These are phyloP conservation scores for Pseudomonodictys pantanalensis DNA, from an alignment of 495 filamentous ascomycete species.

Conservation along the genomic window DNA sequence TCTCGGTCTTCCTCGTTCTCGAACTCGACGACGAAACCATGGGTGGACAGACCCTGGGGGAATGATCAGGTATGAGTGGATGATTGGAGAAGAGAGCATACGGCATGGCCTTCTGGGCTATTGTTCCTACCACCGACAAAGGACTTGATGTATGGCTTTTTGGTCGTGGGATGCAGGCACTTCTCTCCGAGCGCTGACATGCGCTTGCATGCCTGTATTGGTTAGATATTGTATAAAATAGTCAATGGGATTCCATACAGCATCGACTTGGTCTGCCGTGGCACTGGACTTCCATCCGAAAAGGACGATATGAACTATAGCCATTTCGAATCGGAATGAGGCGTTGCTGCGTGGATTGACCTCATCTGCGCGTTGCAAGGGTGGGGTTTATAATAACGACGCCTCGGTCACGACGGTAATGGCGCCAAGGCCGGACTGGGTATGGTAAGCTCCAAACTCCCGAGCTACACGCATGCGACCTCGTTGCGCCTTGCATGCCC, in stretches of 20 bases:
- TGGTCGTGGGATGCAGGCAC: conserved; percentile 50
- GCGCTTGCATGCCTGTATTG: conserved; percentile 40
- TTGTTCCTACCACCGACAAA: conserved; percentile 61
- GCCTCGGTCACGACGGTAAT: neutral
- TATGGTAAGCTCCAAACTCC: too few species aligned
- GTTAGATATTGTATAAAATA: conserved; percentile 7
- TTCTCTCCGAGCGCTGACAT: conserved; percentile 42
- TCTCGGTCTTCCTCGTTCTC: conserved; percentile 44
- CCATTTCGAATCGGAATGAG: conserved; percentile 42
- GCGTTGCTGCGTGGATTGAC: too few species aligned
- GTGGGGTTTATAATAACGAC: too few species aligned
- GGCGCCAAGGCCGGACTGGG: too few species aligned
- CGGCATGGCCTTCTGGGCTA: conserved; percentile 62
- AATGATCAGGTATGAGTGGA: neutral
- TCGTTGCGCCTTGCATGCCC: too few species aligned
- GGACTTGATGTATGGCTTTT: conserved; percentile 58
- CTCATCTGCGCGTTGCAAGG: too few species aligned
- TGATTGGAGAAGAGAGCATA: conserved; percentile 35
- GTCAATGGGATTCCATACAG: conserved; percentile 43
- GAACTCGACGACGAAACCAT: conserved; percentile 64
- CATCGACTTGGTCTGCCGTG: conserved; percentile 44
- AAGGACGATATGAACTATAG: conserved; percentile 59
- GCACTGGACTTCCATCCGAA: conserved; percentile 57
- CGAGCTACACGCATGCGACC: too few species aligned
- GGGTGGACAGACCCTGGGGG: conserved; percentile 51